Conservation (phyloP, 192 early-diverging fungal genomes). For the Rhizophlyctis rosea region DNA sequence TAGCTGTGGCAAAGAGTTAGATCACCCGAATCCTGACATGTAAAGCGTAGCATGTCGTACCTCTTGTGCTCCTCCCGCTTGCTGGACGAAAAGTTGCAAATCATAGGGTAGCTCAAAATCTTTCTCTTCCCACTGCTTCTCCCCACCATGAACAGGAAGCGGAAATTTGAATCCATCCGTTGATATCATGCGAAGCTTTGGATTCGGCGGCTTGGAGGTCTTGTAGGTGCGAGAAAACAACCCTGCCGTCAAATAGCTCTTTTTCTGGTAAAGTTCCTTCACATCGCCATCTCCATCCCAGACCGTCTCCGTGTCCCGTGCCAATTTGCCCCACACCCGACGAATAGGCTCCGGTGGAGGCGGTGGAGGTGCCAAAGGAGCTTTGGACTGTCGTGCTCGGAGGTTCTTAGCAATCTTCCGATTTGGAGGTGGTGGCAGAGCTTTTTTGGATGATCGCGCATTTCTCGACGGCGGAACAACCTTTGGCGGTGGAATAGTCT, state of each 20-base stretch:
- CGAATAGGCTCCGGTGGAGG: too few species aligned
- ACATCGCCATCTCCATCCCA: conserved; percentile 26
- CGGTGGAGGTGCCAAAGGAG: too few species aligned
- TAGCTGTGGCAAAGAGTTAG: conserved; percentile 1
- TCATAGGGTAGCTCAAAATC: conserved; percentile 71
- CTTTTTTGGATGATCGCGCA: too few species aligned
- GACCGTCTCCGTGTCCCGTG: conserved; percentile 21
- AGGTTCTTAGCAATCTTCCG: too few species aligned
- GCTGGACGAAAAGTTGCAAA: conserved; percentile 39
- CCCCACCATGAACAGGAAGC: conserved; percentile 62
- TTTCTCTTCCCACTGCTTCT: conserved; percentile 44
- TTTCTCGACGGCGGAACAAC: too few species aligned
- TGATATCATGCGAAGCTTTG: neutral
- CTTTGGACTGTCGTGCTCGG: too few species aligned
- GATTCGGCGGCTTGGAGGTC: neutral
- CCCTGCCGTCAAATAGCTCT: conserved; percentile 48
- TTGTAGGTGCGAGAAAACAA: conserved; percentile 48
- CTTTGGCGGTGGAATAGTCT: too few species aligned
- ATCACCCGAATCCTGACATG: neutral
- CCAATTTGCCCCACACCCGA: conserved; percentile 25
- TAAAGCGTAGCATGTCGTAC: conserved; percentile 29
- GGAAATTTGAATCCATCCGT: conserved; percentile 44
- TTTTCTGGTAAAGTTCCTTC: conserved; percentile 40
- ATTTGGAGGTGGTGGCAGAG: too few species aligned
- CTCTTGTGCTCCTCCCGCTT: conserved; percentile 31